Conservation (phyloP, 257 asterid species). For the Scutellaria minor region DNA sequence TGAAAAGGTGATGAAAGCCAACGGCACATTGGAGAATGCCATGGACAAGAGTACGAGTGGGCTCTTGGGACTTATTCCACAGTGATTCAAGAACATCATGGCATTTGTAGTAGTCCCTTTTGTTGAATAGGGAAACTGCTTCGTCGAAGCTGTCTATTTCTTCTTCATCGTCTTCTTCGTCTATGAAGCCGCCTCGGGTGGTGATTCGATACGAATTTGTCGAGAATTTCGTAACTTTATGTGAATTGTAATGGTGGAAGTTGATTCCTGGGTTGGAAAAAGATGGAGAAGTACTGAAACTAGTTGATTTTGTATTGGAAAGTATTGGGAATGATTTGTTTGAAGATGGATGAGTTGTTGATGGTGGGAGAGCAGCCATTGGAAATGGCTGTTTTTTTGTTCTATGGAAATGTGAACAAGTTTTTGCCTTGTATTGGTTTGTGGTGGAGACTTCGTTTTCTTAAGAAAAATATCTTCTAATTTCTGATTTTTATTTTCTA, state of each 20-base stretch:
- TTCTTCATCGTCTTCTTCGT: conserved; percentile 48
- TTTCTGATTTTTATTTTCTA: background rate
- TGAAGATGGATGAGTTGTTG: conserved; percentile 36
- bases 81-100: conserved; percentile 80
- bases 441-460: conserved; percentile 44
- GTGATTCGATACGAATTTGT: conserved; percentile 54
- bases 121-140: conserved; percentile 73
- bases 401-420: conserved; percentile 16
- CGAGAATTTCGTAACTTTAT: conserved; percentile 8
- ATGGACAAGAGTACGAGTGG: conserved; percentile 66
- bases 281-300: conserved; percentile 12
- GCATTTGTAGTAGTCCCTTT: conserved; percentile 74
- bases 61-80: conserved; percentile 72
- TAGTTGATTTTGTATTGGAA: background rate
- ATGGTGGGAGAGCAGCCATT: conserved; percentile 53
- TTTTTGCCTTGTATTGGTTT: conserved; percentile 13
- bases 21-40: conserved; percentile 82
- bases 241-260: background rate
- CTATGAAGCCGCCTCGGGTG: conserved; percentile 52
- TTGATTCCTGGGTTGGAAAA: conserved; percentile 30
- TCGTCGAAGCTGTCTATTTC: conserved; percentile 55
- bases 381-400: conserved; percentile 23
- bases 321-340: conserved; percentile 24
- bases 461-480: conserved; percentile 38
- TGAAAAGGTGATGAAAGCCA: conserved; percentile 89